Base-by-base conservation (phyloP, 2,329 filamentous ascomycete genomes). In the Fonsecaea erecta region DNA sequence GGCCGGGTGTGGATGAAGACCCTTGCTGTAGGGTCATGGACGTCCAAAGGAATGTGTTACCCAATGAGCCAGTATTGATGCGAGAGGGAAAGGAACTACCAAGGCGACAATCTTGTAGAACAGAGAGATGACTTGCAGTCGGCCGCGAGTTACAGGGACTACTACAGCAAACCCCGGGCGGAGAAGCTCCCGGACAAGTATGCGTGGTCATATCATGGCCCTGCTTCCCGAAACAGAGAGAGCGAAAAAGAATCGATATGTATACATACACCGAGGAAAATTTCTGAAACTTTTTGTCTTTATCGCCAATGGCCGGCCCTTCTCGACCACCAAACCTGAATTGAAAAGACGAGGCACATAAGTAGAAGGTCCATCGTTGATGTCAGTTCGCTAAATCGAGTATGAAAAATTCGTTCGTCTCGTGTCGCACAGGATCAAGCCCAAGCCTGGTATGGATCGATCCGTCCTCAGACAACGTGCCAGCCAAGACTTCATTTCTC, bases 311-410 rank as follows among this genome's bases (percentile, higher is more conserved):
- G 21, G 18, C 43, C 43, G 3, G 11, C 21, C 43, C 8, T 48
- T 11, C 7, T 48, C 21, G 43, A 48, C 43, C 43, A 48, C 8
- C 18, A 48, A 48, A 48, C 43, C 43, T 46, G 54, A 9, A 43
- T 57, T 16, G 35, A 46, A 57, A 32, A 57, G 28, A 43, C 37
- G 18, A 48, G 43, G 21, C 18, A 48, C n/a, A 18, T 30, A 37
- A 26, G 48, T 52, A 40, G 28, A 60, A 37, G 37, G 32, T 24
- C 58, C 46, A 52, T 60, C 46, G 40, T 48, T 48, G 43, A 48
- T 48, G 43, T 48, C 43, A 48, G 21, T 48, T 48, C 43, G 43
- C 43, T 48, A 48, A 48, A 48, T 48, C 43, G 43, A 48, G 18
- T 48, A 48, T 48, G 43, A 48, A 48, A 48, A 48, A 48, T 48